These are phyloP conservation scores for Blepharisma stoltei DNA, from an alignment of 73 alveolate species.

Conservation along the genomic window DNA sequence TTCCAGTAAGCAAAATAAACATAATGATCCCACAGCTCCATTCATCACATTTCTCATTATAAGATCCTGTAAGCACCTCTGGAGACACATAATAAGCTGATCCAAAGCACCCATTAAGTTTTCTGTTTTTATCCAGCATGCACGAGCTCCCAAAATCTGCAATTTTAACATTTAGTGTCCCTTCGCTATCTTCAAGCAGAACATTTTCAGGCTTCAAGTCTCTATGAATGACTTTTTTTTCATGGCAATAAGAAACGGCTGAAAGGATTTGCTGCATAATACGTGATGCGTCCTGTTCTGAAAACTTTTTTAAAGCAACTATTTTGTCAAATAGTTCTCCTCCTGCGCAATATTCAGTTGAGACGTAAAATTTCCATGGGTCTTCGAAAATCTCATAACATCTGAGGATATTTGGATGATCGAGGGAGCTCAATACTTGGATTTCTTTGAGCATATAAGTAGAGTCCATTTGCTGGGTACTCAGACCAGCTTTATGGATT, in stretches of 20 bases:
- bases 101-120: constrained; percentile 54
- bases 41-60: constrained; percentile 60
- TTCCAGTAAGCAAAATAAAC: constrained; percentile 34
- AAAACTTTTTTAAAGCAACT: constrained; percentile 71
- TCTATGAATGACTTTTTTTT: constrained; percentile 76
- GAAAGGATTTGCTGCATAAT: constrained; percentile 84
- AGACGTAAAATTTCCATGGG: constrained; percentile 39
- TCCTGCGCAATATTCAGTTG: constrained; percentile 50
- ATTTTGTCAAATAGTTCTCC: constrained; percentile 94
- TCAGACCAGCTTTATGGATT: constrained; percentile 33
- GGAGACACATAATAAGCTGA: constrained; percentile 71
- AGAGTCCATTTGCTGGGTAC: not conserved
- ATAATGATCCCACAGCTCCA: constrained; percentile 84
- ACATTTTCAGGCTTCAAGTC: constrained; percentile 55
- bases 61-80: constrained; percentile 49
- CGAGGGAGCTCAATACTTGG: constrained; percentile 35
- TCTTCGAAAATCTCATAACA: constrained; percentile 44
- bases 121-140: constrained; percentile 48
- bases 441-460: constrained; percentile 35
- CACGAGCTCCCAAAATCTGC: constrained; percentile 81
- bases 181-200: constrained; percentile 27
- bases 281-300: constrained; percentile 83
- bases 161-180: constrained; percentile 45
- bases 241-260: constrained; percentile 89
- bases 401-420: constrained; percentile 53